These are phyloP conservation scores for Cercis canadensis DNA, from an alignment of 306 rosid genomes.

Conservation along the genomic window DNA sequence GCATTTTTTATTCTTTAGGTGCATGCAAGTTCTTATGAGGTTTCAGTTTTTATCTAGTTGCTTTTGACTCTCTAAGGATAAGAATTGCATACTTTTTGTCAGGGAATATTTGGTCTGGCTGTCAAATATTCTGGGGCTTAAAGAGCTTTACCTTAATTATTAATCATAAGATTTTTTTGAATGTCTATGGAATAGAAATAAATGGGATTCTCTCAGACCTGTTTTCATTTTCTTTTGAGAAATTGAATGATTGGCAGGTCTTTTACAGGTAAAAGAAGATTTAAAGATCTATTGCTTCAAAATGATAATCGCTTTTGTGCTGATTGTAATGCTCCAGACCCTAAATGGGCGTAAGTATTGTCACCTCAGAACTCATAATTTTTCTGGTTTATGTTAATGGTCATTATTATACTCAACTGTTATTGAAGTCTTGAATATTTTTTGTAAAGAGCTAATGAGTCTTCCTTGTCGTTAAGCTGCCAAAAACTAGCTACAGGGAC, in stretches of 20 bases:
- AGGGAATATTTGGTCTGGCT: slow-evolving; percentile 6
- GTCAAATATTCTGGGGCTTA: slow-evolving; percentile 5
- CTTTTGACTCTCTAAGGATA: slow-evolving; percentile 21
- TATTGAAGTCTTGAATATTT: not conserved
- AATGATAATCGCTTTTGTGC: slow-evolving; percentile 86
- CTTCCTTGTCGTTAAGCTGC: slow-evolving; percentile 28
- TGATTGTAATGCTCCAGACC: slow-evolving; percentile 93
- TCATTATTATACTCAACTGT: slow-evolving; percentile 20
- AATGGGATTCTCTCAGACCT: not conserved
- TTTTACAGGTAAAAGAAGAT: slow-evolving; percentile 78
- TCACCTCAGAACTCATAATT: slow-evolving; percentile 4
- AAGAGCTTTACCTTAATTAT: not conserved
- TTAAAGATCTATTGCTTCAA: slow-evolving; percentile 74
- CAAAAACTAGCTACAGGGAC: slow-evolving; percentile 22
- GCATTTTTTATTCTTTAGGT: slow-evolving; percentile 6
- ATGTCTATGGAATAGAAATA: slow-evolving; percentile 1
- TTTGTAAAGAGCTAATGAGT: slow-evolving; percentile 25
- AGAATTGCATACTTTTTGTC: slow-evolving; percentile 14
- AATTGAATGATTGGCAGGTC: slow-evolving; percentile 36
- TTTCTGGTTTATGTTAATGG: slow-evolving; percentile 18
- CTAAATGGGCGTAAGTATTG: slow-evolving; percentile 97
- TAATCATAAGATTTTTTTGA: slow-evolving; percentile 27
- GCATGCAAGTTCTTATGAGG: slow-evolving; percentile 7
- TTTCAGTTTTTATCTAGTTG: slow-evolving; percentile 25
- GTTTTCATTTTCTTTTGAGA: slow-evolving; percentile 29